These are phyloP conservation scores for Pugionium cornutum DNA, from an alignment of 345 rosid species.

Conservation along the genomic window DNA sequence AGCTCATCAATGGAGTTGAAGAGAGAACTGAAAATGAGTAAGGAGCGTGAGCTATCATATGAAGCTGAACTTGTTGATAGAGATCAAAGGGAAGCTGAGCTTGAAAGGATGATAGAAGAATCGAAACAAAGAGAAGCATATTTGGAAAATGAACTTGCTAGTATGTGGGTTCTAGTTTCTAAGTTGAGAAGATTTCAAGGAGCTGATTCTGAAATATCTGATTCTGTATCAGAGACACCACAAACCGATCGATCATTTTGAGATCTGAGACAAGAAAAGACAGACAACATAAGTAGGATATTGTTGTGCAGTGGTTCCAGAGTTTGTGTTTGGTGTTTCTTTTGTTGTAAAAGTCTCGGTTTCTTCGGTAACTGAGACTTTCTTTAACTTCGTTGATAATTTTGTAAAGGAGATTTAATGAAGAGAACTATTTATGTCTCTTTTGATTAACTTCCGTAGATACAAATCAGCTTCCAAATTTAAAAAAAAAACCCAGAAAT, in stretches of 20 bases:
- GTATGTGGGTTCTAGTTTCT: constrained; percentile 98
- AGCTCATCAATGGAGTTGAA: constrained; percentile 64
- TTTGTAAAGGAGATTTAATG: constrained; percentile 29
- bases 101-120: constrained; percentile 77
- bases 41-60: constrained; percentile 81
- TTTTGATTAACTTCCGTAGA: neutral
- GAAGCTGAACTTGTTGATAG: constrained; percentile 80
- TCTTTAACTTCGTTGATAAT: constrained; percentile 23
- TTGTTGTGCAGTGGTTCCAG: constrained; percentile 38
- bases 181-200: constrained; percentile 76
- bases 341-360: neutral
- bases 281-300: constrained; percentile 9
- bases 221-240: constrained; percentile 41
- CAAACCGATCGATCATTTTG: constrained; percentile 37
- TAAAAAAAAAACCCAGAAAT: neutral
- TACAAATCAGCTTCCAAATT: constrained; percentile 15
- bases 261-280: constrained; percentile 26
- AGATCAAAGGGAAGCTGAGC: constrained; percentile 80
- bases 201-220: constrained; percentile 48
- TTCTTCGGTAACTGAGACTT: neutral
- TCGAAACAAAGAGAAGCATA: constrained; percentile 96
- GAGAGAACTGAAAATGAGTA: constrained; percentile 72
- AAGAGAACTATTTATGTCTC: constrained; percentile 19
- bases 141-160: constrained; percentile 95
- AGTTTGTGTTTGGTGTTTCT: constrained; percentile 25